These are phyloP conservation scores for Dipsacomyces acuminosporus DNA, from an alignment of 371 early-diverging fungal species.

Conservation along the genomic window DNA sequence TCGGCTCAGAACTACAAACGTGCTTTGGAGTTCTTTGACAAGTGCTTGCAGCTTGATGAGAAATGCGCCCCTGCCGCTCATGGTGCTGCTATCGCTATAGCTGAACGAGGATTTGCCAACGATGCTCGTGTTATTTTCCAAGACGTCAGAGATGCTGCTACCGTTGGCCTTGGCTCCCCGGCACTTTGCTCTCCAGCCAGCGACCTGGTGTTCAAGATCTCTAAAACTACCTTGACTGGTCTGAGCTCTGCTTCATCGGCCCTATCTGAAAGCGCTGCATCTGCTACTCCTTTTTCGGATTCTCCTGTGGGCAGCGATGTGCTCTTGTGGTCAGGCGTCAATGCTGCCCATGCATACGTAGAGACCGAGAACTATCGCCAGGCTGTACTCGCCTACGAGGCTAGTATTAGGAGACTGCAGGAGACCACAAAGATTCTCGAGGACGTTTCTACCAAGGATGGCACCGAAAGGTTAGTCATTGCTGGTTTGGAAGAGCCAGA, in stretches of 20 bases:
- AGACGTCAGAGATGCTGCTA: slow-evolving; percentile 55
- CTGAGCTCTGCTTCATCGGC: too few species aligned
- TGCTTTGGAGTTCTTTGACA: slow-evolving; percentile 77
- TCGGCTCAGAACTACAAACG: slow-evolving; percentile 55
- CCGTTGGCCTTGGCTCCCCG: slow-evolving; percentile 22
- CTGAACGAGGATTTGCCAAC: slow-evolving; percentile 61
- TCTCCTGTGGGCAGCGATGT: slow-evolving; percentile 18
- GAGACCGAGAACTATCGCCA: slow-evolving; percentile 67
- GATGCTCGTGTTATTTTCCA: slow-evolving; percentile 74
- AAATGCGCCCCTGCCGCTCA: slow-evolving; percentile 71
- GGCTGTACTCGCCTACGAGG: slow-evolving; percentile 57
- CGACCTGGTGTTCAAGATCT: slow-evolving; percentile 12
- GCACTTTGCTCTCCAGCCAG: slow-evolving; percentile 3
- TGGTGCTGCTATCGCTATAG: slow-evolving; percentile 73
- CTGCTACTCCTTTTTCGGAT: neutral
- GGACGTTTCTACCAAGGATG: neutral
- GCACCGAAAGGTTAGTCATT: neutral
- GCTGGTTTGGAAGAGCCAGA: neutral
- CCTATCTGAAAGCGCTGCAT: too few species aligned
- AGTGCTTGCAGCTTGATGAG: slow-evolving; percentile 68
- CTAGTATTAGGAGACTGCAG: slow-evolving; percentile 28
- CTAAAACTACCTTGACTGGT: slow-evolving; percentile 50
- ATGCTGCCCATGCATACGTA: slow-evolving; percentile 72
- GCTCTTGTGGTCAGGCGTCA: slow-evolving; percentile 52
- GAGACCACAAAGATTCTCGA: slow-evolving; percentile 18